Conservation (phyloP, 257 asterid species). For the Fraxinus excelsior region DNA sequence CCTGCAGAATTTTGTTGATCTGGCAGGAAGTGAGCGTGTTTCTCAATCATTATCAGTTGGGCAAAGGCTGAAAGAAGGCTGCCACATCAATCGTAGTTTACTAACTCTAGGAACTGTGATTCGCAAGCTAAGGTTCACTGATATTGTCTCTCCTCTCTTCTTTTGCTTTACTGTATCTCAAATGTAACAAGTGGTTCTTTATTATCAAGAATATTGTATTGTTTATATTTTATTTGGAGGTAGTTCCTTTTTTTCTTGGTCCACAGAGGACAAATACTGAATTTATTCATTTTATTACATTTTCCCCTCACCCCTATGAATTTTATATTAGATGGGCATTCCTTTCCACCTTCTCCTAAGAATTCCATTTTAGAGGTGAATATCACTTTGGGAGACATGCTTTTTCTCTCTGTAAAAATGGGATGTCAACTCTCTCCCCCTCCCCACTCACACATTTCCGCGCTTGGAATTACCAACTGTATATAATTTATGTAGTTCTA, state of each 20-base stretch:
- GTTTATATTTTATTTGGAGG: slow-evolving; percentile 6
- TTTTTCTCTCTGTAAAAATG: neutral
- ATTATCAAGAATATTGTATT: neutral
- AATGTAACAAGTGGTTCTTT: neutral
- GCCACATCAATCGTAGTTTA: slow-evolving; percentile 54
- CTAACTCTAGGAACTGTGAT: slow-evolving; percentile 38
- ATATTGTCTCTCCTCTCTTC: neutral
- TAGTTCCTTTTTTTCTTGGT: neutral
- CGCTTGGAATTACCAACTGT: neutral
- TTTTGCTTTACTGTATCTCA: neutral
- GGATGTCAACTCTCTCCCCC: neutral
- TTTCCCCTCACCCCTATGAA: neutral
- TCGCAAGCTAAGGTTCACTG: slow-evolving; percentile 32
- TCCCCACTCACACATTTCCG: neutral
- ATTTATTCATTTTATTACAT: neutral
- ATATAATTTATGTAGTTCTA: neutral
- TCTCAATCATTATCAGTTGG: slow-evolving; percentile 47
- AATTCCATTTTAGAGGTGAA: neutral
- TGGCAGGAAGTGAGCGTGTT: slow-evolving; percentile 58
- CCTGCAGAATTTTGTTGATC: slow-evolving; percentile 49
- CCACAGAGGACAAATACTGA: neutral
- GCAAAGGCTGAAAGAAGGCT: slow-evolving; percentile 50
- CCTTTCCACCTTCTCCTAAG: neutral
- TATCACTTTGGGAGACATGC: neutral
- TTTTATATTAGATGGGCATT: neutral